Base-by-base conservation (phyloP, 768 basidiomycete species). In the Leccinum pellstonianum region DNA sequence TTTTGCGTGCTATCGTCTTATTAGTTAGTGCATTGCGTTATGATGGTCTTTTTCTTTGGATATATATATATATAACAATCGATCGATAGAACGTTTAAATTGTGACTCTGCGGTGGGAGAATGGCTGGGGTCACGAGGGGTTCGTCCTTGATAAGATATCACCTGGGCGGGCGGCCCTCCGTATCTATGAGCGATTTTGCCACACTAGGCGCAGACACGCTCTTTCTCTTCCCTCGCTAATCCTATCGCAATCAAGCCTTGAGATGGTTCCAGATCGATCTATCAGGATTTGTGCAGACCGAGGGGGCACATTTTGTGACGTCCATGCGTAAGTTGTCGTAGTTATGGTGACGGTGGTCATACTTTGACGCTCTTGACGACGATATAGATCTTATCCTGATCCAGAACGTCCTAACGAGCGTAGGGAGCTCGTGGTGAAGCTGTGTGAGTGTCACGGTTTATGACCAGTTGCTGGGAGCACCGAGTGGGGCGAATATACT, bases 261-360 rank as follows among this genome's bases (percentile, higher is more conserved):
- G 27, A 49, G 64, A 62, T 67, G 58, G 62, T 91, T 51, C 87
- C 89, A 21, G 86, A 91, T 70, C 83, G 81, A 65, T 94, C 91
- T 12, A 87, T 94, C 59, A 83, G 86, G 55, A 92, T 95, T 62
- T 92, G 90, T 66, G 90, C 90, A 7, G 93, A 95, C 73, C 79
- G 93, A 75, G 94, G 94, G 37, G 95, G 95, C 5, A 97, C 93
- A 0, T 96, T 94, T 75, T 93, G 92, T 68, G 94, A 95, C 70
- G 85, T 94, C 35, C 86, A 93, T 72, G 91, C 91, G 83, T 88
- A 65, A 63, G 85, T 80, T 1, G 29, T 15, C 19, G 19, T 21
- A 46, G 43, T 12, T 46, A 46, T 46, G 43, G 5, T 21, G 43
- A 46, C 19, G 43, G 10, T 19, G 2, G 19, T 46, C 1, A 14